Evolutionary conservation across 148 eudicot genomes (phyloP), one percentile per base, ranked within the genome.

Genomic region (Rheum nobile): DNA sequence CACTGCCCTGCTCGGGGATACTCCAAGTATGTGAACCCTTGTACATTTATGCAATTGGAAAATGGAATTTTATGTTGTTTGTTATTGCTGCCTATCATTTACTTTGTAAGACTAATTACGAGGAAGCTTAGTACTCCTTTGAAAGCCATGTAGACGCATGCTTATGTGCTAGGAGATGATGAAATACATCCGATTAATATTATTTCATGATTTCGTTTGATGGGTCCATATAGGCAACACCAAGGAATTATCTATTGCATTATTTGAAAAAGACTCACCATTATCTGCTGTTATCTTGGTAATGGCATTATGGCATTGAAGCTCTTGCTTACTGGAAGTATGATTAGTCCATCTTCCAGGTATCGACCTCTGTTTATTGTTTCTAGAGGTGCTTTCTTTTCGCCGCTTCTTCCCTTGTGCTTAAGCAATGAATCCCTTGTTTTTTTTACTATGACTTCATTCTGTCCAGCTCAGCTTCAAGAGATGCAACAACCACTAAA

Each of bases 1-100:
- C 77, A 91, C 97, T 72, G 99, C 96, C 43, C 99, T 95, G 74
- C 97, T 95, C 75, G 99, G 97, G 61, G 99, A 95, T 77, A 78
- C 83, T 74, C 97, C 99, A 46, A 90, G 99, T 95, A 88, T 74
- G 96, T 3, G 42, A 43, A 48, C 71, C 46, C 26, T 17, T 39
- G n/a, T 69, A 13, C 47, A 59, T 59, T 12, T 32, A 16, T 71
- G 34, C 6, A 12, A 21, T 42, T 71, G 24, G 42, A 8, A 19
- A 47, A 37, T 44, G 19, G 22, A 44, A 29, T 37, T 22, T 6
- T 5, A 12, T 24, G 4, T 13, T 74, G 41, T 32, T 57, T 6
- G 65, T 11, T 24, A 57, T 26, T 6, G 55, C 7, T 50, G 17
- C 55, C 22, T 50, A 8, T 48, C 22, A n/a, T 50, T 50, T 50